A percentile compares a stretch with the other conserved stretches of the same genome.
Conservation (phyloP, 2,329 filamentous ascomycete species). For the Penicillium paneum region DNA sequence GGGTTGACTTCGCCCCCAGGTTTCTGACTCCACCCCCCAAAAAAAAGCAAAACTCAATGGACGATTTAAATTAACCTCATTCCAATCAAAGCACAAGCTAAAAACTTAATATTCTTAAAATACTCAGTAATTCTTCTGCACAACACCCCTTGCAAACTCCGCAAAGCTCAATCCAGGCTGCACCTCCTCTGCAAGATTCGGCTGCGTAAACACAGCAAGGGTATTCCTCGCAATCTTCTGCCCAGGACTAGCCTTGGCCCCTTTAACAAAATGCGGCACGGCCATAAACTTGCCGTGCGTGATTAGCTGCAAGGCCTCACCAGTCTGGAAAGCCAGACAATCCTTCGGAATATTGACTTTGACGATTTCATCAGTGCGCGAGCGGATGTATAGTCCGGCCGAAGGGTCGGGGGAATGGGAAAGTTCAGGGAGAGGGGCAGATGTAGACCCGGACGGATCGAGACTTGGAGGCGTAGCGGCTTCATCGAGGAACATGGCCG, state of each 20-base stretch:
- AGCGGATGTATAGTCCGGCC: conserved; percentile 91
- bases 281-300: conserved; percentile 89
- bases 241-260: conserved; percentile 55
- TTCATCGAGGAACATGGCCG: conserved; percentile 95
- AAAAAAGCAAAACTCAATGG: neutral
- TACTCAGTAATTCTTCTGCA: conserved; percentile 60
- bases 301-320: conserved; percentile 85
- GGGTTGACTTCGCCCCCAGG: neutral
- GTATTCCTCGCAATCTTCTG: conserved; percentile 72
- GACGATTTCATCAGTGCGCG: conserved; percentile 74
- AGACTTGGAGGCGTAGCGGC: conserved; percentile 37
- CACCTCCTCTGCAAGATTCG: conserved; percentile 73
- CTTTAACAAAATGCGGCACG: conserved; percentile 91
- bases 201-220: conserved; percentile 93
- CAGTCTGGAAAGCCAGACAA: conserved; percentile 94
- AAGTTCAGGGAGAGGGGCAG: conserved; percentile 63
- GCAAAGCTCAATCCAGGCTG: conserved; percentile 71
- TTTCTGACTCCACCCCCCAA: too few species aligned
- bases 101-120: neutral
- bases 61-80: neutral
- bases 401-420: conserved; percentile 72
- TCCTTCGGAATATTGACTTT: conserved; percentile 90
- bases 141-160: conserved; percentile 74
- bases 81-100: neutral
- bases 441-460: conserved; percentile 24